Evolutionary conservation across 2,329 filamentous ascomycete genomes (phyloP), one percentile per base, ranked within the genome.

Genomic region (Akanthomyces muscarius): DNA sequence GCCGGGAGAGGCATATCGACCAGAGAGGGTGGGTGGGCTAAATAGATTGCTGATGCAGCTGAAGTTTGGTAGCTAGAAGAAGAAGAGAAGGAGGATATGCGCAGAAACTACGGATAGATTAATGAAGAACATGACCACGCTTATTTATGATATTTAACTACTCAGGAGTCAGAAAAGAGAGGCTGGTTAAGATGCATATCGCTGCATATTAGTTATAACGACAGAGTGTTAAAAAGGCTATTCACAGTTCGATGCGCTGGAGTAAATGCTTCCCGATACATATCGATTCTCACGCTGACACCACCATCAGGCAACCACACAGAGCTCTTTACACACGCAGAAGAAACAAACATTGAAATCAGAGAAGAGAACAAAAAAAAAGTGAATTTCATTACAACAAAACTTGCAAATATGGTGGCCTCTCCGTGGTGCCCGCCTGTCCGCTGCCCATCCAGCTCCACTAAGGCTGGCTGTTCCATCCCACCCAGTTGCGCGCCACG

Each of bases 41-140:
- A 92, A 97, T 77, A 82, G 90, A 64, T 76, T 97, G 71, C 75
- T 97, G 72, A 96, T 97, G 91, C 97, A 97, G 79, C 78, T 97
- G 69, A 92, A 97, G 71, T 86, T 86, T 73, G 84, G 84, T 41
- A 64, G 68, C 59, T 69, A 69, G 52, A 69, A n/a, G 66, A 67
- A 8, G 4, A 25, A 33, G 42, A 38, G 28, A 10, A 48, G 30
- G 25, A 11, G 5, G n/a, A 38, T 10, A 16, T 16, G 38, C 38
- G 57, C 45, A 23, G 7, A 36, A 18, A 18, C 33, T 21, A 21
- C n/a, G 30, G 38, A 14, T 41, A 54, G 33, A 36, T 36, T 54
- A 36, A 54, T 54, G 30, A 54, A 21, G 33, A 47, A 47, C 23
- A 44, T 25, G 38, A 28, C 23, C 11, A 6, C 4, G 11, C 4